phyloP scores from a whole-genome alignment of 129 eudicot species.

The Pittosporum tobira region DNA sequence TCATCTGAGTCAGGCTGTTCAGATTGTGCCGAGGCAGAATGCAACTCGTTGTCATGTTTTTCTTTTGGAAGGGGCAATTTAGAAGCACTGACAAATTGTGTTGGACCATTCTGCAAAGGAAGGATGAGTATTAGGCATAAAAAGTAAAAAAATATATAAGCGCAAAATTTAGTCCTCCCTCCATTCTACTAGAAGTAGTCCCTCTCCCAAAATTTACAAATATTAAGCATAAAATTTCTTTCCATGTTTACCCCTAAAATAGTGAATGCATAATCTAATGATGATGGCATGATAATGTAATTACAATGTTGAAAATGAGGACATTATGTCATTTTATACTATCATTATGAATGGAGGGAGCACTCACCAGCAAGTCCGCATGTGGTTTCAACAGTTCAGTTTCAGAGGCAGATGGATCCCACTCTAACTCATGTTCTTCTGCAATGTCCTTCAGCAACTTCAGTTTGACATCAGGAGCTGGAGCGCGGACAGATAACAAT shows the following conservation, averaged over 20 bases:
- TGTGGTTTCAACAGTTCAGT: slow-evolving; percentile 75
- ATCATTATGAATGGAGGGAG: no score
- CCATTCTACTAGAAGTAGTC: neutral
- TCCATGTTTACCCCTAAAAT: no score
- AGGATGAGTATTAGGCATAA: neutral
- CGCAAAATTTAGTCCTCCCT: neutral
- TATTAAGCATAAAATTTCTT: no score
- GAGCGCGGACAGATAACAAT: slow-evolving; percentile 84
- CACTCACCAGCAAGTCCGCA: slow-evolving; percentile 75
- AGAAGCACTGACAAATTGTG: slow-evolving; percentile 42
- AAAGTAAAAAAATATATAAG: neutral
- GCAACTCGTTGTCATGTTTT: slow-evolving; percentile 32
- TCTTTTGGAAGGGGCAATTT: slow-evolving; percentile 57
- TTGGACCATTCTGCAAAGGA: slow-evolving; percentile 59
- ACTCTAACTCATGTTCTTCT: slow-evolving; percentile 82
- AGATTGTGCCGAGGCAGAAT: slow-evolving; percentile 21
- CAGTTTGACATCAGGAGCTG: slow-evolving; percentile 78
- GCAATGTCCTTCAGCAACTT: slow-evolving; percentile 88
- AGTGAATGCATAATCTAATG: no score
- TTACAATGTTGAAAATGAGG: no score
- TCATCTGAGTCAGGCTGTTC: slow-evolving; percentile 47
- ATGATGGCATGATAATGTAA: no score
- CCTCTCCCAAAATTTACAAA: no score
- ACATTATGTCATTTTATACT: neutral
- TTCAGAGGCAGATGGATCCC: slow-evolving; percentile 94